These are phyloP conservation scores for Volvox reticuliferus DNA, from an alignment of 139 green algal genomes.

Conservation along the genomic window DNA sequence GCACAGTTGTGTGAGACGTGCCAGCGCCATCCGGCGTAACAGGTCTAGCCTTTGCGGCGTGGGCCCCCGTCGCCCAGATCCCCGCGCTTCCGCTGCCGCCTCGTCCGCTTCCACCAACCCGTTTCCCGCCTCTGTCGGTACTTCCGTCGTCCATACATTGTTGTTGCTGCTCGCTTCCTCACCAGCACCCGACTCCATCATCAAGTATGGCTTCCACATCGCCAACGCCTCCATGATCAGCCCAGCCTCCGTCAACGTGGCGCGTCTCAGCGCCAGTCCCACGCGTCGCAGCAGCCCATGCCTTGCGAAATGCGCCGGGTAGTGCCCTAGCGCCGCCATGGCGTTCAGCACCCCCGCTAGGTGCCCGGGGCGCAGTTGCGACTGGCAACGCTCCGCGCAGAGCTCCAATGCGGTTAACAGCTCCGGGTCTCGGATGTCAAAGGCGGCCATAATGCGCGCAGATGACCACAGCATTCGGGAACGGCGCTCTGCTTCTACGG, in stretches of 20 bases:
- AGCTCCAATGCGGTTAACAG: not conserved
- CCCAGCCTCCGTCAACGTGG: not conserved
- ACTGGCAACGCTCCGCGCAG: not conserved
- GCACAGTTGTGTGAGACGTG: conserved; percentile 16
- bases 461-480: conserved; percentile 6
- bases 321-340: conserved; percentile 25
- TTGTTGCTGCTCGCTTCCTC: not conserved
- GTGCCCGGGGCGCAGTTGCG: not conserved
- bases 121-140: not conserved
- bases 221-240: conserved; percentile 13
- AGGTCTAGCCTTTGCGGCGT: not conserved
- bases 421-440: not conserved
- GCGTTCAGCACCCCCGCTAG: conserved; percentile 8
- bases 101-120: not conserved
- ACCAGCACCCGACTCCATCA: not conserved
- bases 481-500: not conserved
- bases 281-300: conserved; percentile 3
- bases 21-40: not conserved
- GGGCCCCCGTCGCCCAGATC: not conserved
- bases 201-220: not conserved
- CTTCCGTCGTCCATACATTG: not conserved
- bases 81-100: not conserved
- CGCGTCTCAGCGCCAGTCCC: not conserved
- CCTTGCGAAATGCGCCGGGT: not conserved
- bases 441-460: not conserved